A percentile compares a stretch with the other conserved stretches of the same genome.
These are phyloP conservation scores for Cyanodermella asteris DNA, from an alignment of 2,329 filamentous ascomycete genomes.

Conservation along the genomic window DNA sequence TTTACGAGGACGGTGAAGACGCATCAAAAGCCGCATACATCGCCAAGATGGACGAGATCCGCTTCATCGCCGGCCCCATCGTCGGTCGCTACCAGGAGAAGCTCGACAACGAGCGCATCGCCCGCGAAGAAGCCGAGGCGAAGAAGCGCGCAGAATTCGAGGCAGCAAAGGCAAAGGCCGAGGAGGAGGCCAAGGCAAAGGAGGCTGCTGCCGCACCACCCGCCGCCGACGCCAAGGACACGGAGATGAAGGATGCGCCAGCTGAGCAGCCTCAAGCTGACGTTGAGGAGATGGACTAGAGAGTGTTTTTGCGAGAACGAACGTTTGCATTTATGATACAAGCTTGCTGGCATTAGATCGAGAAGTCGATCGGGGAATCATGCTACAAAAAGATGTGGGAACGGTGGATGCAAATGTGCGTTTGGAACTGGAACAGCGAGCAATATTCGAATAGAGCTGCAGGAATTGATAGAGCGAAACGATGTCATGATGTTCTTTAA, in stretches of 20 bases:
- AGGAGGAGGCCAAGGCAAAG: constrained; percentile 32
- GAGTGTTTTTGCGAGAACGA: too few relatives aligned
- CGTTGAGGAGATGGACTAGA: constrained; percentile 13
- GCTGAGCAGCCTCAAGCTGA: constrained; percentile 14
- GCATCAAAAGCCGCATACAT: constrained; percentile 83
- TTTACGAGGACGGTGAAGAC: constrained; percentile 94
- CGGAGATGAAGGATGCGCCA: constrained; percentile 40
- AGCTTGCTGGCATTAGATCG: too few relatives aligned
- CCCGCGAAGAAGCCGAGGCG: constrained; percentile 43
- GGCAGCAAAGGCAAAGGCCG: constrained; percentile 57
- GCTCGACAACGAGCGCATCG: constrained; percentile 65
- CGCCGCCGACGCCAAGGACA: constrained; percentile 17
- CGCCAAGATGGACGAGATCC: constrained; percentile 89
- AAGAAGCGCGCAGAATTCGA: constrained; percentile 46
- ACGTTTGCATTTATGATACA: too few relatives aligned
- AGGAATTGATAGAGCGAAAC: too few relatives aligned
- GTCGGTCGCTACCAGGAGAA: constrained; percentile 92
- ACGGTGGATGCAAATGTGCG: too few relatives aligned
- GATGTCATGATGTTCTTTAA: too few relatives aligned
- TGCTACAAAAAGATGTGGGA: too few relatives aligned
- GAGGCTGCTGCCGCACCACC: constrained; percentile 22
- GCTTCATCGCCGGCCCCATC: constrained; percentile 72
- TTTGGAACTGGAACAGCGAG: too few relatives aligned
- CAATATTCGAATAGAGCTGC: too few relatives aligned
- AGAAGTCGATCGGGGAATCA: too few relatives aligned